A percentile compares a stretch with the other conserved stretches of the same genome.
Evolutionary conservation across 2,329 filamentous ascomycete genomes (phyloP).

Genomic region (Alternaria brassicicola): DNA sequence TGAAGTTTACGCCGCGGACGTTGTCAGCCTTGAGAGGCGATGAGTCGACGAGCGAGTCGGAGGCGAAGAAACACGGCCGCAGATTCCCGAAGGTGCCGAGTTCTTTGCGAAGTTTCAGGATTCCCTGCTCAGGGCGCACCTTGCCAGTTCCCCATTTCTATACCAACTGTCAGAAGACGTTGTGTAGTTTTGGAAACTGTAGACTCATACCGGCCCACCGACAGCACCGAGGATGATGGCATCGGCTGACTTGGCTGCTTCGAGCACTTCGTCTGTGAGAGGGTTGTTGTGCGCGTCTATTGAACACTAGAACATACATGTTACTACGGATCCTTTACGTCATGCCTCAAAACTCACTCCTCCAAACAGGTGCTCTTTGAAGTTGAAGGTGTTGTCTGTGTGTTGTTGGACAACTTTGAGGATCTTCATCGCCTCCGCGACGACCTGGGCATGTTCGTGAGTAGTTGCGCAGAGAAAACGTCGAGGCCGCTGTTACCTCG

Average conservation of each 20-base stretch:
- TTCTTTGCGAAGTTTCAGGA: slow-evolving; percentile 89
- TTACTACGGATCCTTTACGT: slow-evolving; percentile 4
- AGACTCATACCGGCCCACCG: slow-evolving; percentile 74
- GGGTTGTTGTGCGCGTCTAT: slow-evolving; percentile 82
- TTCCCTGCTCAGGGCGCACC: slow-evolving; percentile 89
- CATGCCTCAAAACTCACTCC: slow-evolving; percentile 68
- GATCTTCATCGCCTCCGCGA: slow-evolving; percentile 84
- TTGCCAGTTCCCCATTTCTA: slow-evolving; percentile 88
- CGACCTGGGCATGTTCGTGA: slow-evolving; percentile 63
- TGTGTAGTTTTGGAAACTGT: not conserved
- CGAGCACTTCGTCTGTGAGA: slow-evolving; percentile 81
- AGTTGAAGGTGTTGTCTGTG: slow-evolving; percentile 79
- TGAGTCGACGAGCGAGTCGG: slow-evolving; percentile 73
- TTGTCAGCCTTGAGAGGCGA: slow-evolving; percentile 88
- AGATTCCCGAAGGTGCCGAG: slow-evolving; percentile 95
- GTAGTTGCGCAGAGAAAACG: slow-evolving; percentile 11
- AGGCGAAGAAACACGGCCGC: slow-evolving; percentile 93
- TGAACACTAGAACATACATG: slow-evolving; percentile 67
- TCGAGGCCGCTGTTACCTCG: slow-evolving; percentile 41
- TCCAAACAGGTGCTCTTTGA: slow-evolving; percentile 87
- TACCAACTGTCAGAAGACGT: slow-evolving; percentile 15
- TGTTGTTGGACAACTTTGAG: slow-evolving; percentile 79
- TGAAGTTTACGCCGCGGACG: slow-evolving; percentile 87
- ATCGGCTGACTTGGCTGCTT: slow-evolving; percentile 81
- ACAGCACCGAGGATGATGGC: slow-evolving; percentile 93